A percentile compares a stretch with the other conserved stretches of the same genome.
Conservation (phyloP, 2,329 filamentous ascomycete species). For the Alternaria arborescens region DNA sequence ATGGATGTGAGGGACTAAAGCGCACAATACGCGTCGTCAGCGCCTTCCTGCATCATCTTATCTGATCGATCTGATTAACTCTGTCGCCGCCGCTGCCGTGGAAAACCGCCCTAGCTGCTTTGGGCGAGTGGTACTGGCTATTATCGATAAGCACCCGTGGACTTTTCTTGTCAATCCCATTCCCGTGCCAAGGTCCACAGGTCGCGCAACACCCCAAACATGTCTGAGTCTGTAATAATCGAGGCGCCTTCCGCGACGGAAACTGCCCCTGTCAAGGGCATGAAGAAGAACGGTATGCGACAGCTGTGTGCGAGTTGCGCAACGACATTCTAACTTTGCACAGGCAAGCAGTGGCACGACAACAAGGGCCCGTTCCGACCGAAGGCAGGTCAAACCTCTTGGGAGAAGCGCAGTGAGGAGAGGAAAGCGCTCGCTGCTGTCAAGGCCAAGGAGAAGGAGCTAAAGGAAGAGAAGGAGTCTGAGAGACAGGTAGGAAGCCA, state of each 20-base stretch:
- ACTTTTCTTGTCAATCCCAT: slow-evolving; percentile 36
- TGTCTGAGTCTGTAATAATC: slow-evolving; percentile 39
- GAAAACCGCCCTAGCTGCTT: background rate
- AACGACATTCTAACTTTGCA: slow-evolving; percentile 24
- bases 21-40: slow-evolving; percentile 9
- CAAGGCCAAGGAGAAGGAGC: slow-evolving; percentile 92
- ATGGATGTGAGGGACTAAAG: slow-evolving; percentile 29
- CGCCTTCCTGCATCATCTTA: slow-evolving; percentile 14
- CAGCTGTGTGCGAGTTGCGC: background rate
- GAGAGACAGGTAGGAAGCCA: slow-evolving; percentile 75
- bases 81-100: background rate
- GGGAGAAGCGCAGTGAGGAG: slow-evolving; percentile 76
- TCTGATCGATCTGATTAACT: slow-evolving; percentile 33
- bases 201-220: slow-evolving; percentile 29
- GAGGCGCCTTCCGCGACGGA: slow-evolving; percentile 56
- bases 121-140: slow-evolving; percentile 1
- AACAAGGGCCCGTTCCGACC: slow-evolving; percentile 87
- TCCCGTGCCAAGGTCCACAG: slow-evolving; percentile 21
- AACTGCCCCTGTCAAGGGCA: slow-evolving; percentile 58
- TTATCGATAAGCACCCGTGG: slow-evolving; percentile 29
- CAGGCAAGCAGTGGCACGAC: slow-evolving; percentile 95
- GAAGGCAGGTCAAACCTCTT: slow-evolving; percentile 77
- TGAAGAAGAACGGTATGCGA: slow-evolving; percentile 81
- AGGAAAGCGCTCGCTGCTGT: slow-evolving; percentile 75
- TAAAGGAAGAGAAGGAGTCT: slow-evolving; percentile 93